Conservation (phyloP, 129 eudicot species). For the Chrysanthemum lavandulifolium region DNA sequence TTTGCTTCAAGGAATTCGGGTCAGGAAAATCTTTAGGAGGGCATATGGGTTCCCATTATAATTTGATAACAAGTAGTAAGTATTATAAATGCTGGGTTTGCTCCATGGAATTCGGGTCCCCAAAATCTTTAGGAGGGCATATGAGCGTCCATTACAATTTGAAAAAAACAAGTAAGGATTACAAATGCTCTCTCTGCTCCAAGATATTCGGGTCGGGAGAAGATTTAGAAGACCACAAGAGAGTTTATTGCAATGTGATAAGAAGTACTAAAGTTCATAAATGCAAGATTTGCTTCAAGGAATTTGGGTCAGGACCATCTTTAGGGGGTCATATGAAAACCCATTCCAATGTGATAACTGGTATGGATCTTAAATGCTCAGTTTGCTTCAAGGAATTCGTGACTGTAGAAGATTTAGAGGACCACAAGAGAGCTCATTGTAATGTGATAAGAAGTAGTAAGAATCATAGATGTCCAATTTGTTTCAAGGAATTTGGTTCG, state of each 20-base stretch:
- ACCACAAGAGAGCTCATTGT: conserved; percentile 1
- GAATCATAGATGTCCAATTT: conserved; percentile 30
- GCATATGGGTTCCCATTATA: too few species aligned
- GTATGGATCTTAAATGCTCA: too few species aligned
- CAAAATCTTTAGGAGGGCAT: conserved; percentile 62
- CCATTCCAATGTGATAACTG: conserved; percentile 26
- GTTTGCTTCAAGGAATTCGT: too few species aligned
- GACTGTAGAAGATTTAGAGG: too few species aligned
- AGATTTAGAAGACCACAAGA: conserved; percentile 61
- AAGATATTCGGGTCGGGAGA: conserved; percentile 56
- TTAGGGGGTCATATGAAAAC: conserved; percentile 64
- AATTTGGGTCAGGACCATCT: conserved; percentile 52
- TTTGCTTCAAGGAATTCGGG: too few species aligned
- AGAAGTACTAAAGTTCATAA: too few species aligned
- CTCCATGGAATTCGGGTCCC: conserved; percentile 55
- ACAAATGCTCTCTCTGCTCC: conserved; percentile 43
- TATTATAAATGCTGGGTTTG: conserved; percentile 34
- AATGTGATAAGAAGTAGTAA: not conserved
- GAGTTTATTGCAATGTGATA: conserved; percentile 38
- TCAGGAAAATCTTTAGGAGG: too few species aligned
- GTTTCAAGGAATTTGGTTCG: conserved; percentile 58
- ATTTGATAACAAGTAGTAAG: too few species aligned
- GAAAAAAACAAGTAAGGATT: too few species aligned
- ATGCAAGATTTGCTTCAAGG: conserved; percentile 44
- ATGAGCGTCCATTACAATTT: conserved; percentile 43